Conservation (phyloP, 257 asterid species). For the Perilla frutescens region DNA sequence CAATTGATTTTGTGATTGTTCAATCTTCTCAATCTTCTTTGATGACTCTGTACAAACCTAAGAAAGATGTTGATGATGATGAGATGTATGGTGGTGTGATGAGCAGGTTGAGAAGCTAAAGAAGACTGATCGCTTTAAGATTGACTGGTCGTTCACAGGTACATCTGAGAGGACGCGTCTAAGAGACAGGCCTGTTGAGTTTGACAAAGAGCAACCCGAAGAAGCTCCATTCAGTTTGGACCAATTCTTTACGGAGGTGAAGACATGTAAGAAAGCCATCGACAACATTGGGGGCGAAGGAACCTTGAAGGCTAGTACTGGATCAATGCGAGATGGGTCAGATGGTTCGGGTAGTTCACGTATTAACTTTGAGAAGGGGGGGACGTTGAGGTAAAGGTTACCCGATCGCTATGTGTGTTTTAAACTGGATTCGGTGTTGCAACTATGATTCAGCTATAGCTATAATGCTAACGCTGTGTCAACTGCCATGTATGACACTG, state of each 20-base stretch:
- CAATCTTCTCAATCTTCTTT: constrained; percentile 62
- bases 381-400: constrained; percentile 40
- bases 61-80: constrained; percentile 68
- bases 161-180: constrained; percentile 72
- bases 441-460: neutral
- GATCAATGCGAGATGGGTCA: constrained; percentile 58
- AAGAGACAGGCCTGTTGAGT: constrained; percentile 83
- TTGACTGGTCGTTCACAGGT: constrained; percentile 74
- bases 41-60: constrained; percentile 79
- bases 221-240: constrained; percentile 94
- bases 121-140: constrained; percentile 88
- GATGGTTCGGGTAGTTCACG: constrained; percentile 55
- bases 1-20: neutral
- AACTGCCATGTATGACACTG: neutral
- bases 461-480: neutral
- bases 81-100: constrained; percentile 87
- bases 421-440: neutral
- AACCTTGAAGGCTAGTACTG: constrained; percentile 60
- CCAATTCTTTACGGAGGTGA: constrained; percentile 86
- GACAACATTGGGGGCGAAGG: constrained; percentile 74
- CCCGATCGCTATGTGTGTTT: neutral
- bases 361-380: constrained; percentile 47
- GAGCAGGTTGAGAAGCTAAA: constrained; percentile 85
- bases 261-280: constrained; percentile 85
- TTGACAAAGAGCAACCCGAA: constrained; percentile 66